phyloP scores from a whole-genome alignment of 768 basidiomycete genomes.

The Crucibulum laeve region DNA sequence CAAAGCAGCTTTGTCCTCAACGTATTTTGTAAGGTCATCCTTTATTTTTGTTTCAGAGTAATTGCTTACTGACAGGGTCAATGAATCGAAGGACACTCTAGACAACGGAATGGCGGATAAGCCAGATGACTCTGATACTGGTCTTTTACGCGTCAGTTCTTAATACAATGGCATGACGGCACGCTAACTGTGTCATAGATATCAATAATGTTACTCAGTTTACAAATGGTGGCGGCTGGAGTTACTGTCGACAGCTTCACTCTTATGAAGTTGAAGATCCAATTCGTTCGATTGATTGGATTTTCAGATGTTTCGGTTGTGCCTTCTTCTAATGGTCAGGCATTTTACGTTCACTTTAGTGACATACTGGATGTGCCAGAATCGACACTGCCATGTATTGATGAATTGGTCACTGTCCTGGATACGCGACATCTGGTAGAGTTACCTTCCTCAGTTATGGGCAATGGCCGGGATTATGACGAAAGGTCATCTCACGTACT shows the following conservation, averaged over 20 bases:
- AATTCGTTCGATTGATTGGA: slow-evolving; percentile 45
- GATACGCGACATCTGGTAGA: slow-evolving; percentile 53
- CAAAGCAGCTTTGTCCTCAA: too few species aligned
- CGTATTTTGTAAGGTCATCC: too few species aligned
- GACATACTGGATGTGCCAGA: slow-evolving; percentile 37
- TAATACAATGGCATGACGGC: not conserved
- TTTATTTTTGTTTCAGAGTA: too few species aligned
- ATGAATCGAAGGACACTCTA: too few species aligned
- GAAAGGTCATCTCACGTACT: slow-evolving; percentile 39
- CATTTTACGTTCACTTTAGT: slow-evolving; percentile 52
- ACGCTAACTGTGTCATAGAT: slow-evolving; percentile 29
- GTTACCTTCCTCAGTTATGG: slow-evolving; percentile 40
- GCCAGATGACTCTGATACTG: too few species aligned
- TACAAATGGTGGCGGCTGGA: slow-evolving; percentile 68
- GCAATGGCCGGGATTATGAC: slow-evolving; percentile 33
- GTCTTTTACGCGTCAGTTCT: too few species aligned
- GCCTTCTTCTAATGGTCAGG: slow-evolving; percentile 41
- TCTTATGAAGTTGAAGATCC: slow-evolving; percentile 59
- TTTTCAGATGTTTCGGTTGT: slow-evolving; percentile 46
- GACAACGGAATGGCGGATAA: too few species aligned
- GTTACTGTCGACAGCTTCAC: slow-evolving; percentile 45
- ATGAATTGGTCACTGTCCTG: slow-evolving; percentile 51
- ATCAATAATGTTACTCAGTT: slow-evolving; percentile 50
- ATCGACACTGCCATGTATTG: slow-evolving; percentile 49
- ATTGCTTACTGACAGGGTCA: too few species aligned